Evolutionary conservation across 192 early-diverging fungal species (phyloP).

Genomic region (Backusella mclennaniae): DNA sequence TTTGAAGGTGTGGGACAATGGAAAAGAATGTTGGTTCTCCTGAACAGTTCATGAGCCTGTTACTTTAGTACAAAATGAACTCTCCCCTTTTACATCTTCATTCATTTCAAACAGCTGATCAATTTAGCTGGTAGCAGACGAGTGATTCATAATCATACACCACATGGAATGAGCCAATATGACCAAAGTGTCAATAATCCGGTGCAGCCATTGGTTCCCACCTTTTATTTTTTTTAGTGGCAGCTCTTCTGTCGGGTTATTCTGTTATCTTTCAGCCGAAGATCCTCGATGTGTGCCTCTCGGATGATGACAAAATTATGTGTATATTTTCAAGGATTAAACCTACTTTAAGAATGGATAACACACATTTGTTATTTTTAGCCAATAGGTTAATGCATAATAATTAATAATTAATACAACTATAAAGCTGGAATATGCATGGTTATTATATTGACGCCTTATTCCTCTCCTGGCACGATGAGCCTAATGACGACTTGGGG

Average conservation of each 20-base stretch:
- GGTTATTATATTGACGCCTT: too few species aligned
- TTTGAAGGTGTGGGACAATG: neutral
- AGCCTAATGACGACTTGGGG: neutral
- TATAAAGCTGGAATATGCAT: too few species aligned
- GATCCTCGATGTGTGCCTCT: neutral
- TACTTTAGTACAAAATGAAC: neutral
- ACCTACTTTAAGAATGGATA: neutral
- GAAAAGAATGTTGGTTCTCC: neutral
- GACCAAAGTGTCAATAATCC: neutral
- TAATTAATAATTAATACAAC: too few species aligned
- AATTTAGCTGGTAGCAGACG: neutral
- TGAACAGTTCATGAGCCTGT: neutral
- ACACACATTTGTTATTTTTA: too few species aligned
- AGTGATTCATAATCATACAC: neutral
- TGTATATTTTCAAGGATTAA: neutral
- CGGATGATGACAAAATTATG: neutral
- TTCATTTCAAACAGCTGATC: neutral
- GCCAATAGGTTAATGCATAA: too few species aligned
- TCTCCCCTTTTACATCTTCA: neutral
- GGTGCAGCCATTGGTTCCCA: neutral
- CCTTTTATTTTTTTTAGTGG: neutral
- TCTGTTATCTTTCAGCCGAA: neutral
- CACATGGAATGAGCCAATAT: neutral
- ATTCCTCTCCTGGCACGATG: neutral
- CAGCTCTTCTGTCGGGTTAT: neutral